phyloP scores from a whole-genome alignment of 139 green algal species.

The Desmodesmus armatus region DNA sequence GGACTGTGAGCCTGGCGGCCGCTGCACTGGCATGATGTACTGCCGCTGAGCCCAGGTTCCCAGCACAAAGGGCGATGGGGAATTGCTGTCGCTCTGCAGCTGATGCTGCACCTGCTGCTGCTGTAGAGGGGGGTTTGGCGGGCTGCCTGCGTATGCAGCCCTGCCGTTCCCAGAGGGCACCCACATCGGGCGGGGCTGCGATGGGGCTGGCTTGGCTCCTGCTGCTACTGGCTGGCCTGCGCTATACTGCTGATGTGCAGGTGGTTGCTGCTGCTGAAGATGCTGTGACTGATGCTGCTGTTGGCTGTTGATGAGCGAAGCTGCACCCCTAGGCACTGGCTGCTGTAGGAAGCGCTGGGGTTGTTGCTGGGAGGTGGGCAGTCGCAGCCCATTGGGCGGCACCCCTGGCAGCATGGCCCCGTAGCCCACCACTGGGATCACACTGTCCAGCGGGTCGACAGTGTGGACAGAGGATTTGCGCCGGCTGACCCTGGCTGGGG shows the following conservation, averaged over 20 bases:
- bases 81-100: not conserved
- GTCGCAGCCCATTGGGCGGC: not conserved
- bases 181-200: no score
- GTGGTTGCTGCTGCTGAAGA: not conserved
- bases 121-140: no score
- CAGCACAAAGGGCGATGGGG: constrained; percentile 33
- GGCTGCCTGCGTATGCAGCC: no score
- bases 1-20: not conserved
- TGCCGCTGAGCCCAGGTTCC: constrained; percentile 54
- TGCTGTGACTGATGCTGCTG: not conserved
- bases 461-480: not conserved
- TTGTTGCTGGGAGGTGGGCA: not conserved
- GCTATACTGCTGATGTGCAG: not conserved
- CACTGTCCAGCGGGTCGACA: constrained; percentile 4
- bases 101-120: not conserved
- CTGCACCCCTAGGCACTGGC: no score
- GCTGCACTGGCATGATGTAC: constrained; percentile 11
- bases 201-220: constrained; percentile 18
- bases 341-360: no score
- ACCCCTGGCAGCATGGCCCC: not conserved
- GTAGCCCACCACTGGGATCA: not conserved
- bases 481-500: no score
- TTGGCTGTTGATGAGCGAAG: not conserved
- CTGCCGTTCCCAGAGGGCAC: no score
- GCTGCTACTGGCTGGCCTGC: not conserved